Evolutionary conservation across 495 filamentous ascomycete species (phyloP).

Genomic region (Darksidea phi): DNA sequence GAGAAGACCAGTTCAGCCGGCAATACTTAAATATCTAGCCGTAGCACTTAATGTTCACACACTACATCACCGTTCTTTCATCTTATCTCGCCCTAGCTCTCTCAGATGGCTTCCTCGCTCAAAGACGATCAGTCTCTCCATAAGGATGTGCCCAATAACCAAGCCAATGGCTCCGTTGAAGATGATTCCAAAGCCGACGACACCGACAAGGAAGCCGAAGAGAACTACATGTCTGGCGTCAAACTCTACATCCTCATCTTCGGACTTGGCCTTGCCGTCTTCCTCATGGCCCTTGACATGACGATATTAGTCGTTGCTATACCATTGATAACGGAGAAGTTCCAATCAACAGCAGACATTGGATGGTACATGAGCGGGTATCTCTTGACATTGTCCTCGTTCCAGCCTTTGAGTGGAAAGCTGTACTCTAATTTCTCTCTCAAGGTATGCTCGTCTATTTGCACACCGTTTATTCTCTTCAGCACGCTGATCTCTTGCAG

Average conservation of each 20-base stretch:
- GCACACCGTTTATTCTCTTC: neutral
- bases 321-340: slow-evolving; percentile 75
- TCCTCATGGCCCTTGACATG: slow-evolving; percentile 29
- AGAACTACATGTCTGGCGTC: slow-evolving; percentile 19
- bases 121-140: neutral
- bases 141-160: neutral
- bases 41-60: too few species aligned
- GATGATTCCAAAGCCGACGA: neutral
- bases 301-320: slow-evolving; percentile 53
- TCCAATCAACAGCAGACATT: slow-evolving; percentile 69
- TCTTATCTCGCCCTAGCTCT: too few species aligned
- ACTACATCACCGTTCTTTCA: too few species aligned
- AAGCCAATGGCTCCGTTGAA: neutral
- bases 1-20: too few species aligned
- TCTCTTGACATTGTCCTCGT: slow-evolving; percentile 20
- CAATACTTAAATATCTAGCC: too few species aligned
- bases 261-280: slow-evolving; percentile 17
- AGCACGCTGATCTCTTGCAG: neutral
- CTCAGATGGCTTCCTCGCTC: too few species aligned
- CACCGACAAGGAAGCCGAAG: neutral
- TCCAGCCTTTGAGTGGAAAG: slow-evolving; percentile 23
- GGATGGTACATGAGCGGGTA: slow-evolving; percentile 62
- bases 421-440: slow-evolving; percentile 27
- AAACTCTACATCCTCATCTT: slow-evolving; percentile 24
- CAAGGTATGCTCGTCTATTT: slow-evolving; percentile 1